Percentiles rank a stretch among this genome's conserved stretches.
Evolutionary conservation across 169 alveolate genomes (phyloP).

Genomic region (Miamiensis avidus): DNA sequence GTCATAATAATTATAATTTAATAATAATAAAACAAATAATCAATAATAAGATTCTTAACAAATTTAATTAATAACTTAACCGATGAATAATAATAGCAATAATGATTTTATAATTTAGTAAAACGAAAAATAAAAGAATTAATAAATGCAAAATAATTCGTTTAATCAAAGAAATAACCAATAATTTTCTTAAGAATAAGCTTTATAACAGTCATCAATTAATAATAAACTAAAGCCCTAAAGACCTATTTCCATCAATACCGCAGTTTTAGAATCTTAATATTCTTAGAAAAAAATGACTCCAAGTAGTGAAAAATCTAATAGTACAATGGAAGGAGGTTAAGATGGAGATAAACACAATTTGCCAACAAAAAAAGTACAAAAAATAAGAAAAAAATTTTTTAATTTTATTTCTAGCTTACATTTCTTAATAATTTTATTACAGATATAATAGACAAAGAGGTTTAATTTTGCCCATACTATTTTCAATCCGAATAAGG

Average conservation of each 20-base stretch:
- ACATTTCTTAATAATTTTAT: neutral
- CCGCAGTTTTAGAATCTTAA: neutral
- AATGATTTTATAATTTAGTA: no score
- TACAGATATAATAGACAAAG: no score
- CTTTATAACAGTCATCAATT: neutral
- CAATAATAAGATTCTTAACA: neutral
- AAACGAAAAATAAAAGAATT: neutral
- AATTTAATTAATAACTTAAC: neutral
- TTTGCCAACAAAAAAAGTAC: neutral
- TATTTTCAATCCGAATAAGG: conserved; percentile 30
- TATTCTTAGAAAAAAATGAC: neutral
- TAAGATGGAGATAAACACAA: neutral
- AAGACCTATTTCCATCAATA: neutral
- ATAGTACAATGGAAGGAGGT: neutral
- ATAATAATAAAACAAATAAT: neutral
- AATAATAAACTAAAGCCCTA: neutral
- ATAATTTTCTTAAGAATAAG: no score
- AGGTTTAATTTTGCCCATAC: conserved; percentile 7
- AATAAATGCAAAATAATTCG: no score
- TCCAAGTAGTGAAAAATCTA: neutral
- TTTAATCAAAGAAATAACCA: neutral
- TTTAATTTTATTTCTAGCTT: neutral
- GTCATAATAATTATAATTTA: neutral
- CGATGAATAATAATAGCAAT: neutral
- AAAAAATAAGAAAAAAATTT: neutral